These are phyloP conservation scores for Globisporangium megalacanthum DNA, from an alignment of 352 stramenopile genomes.

Conservation along the genomic window DNA sequence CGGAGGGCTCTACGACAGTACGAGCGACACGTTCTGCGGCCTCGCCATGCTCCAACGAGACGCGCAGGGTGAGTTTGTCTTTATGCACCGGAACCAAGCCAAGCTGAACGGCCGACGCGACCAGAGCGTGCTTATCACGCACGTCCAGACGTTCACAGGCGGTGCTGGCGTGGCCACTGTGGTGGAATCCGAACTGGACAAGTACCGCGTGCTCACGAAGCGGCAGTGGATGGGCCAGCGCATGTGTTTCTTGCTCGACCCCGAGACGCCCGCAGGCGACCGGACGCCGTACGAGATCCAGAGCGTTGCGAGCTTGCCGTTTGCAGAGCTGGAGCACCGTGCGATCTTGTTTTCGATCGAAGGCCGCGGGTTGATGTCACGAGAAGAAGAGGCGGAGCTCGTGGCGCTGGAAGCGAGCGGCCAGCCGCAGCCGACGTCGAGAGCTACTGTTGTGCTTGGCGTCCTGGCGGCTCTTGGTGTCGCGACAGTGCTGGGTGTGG, in stretches of 20 bases:
- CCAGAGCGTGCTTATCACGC: constrained; percentile 47
- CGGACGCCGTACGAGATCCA: constrained; percentile 42
- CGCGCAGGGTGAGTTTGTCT: constrained; percentile 9
- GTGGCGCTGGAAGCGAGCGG: neutral
- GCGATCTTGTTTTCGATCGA: constrained; percentile 76
- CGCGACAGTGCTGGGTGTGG: neutral
- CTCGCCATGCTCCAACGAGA: constrained; percentile 19
- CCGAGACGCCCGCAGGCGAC: constrained; percentile 31
- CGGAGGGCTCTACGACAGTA: constrained; percentile 26
- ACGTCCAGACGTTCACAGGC: constrained; percentile 70
- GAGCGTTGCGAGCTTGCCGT: constrained; percentile 48
- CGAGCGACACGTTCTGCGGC: constrained; percentile 34
- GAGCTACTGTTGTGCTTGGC: neutral
- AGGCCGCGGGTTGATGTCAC: constrained; percentile 46
- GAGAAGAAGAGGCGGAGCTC: constrained; percentile 31
- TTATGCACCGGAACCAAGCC: constrained; percentile 9
- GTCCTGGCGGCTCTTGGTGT: neutral
- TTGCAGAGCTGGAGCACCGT: constrained; percentile 45
- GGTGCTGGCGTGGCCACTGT: constrained; percentile 47
- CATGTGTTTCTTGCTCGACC: constrained; percentile 58
- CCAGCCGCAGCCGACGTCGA: neutral
- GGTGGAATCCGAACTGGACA: constrained; percentile 43
- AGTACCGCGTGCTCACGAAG: constrained; percentile 59
- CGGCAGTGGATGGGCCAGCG: constrained; percentile 46
- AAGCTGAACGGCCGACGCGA: constrained; percentile 21